Percentiles rank a stretch among this genome's conserved stretches.
Evolutionary conservation across 2,329 filamentous ascomycete species (phyloP).

Genomic region (Teratosphaeria zuluensis): DNA sequence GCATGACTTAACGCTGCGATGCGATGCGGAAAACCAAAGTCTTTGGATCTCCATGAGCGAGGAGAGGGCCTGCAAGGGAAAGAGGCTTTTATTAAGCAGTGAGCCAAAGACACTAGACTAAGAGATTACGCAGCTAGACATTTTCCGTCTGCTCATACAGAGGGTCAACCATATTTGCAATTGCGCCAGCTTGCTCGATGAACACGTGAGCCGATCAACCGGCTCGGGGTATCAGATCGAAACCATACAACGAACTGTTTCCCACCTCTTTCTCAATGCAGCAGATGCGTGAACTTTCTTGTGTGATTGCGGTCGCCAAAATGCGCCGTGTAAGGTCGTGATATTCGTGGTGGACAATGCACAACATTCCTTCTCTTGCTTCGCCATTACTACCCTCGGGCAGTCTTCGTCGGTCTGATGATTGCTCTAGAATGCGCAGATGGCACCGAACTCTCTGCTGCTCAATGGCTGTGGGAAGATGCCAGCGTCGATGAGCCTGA

Average conservation of each 20-base stretch:
- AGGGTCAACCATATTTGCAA: background rate
- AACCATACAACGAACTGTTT: background rate
- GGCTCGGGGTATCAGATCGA: background rate
- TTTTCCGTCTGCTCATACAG: background rate
- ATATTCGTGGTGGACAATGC: background rate
- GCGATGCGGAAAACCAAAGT: no score
- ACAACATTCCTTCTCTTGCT: no score
- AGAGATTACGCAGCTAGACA: no score
- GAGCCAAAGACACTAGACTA: no score
- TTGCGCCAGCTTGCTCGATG: background rate
- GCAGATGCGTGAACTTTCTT: background rate
- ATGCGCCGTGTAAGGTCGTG: background rate
- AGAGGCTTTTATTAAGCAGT: no score
- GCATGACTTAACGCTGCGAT: no score
- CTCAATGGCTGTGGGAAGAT: constrained; percentile 40
- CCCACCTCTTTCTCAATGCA: background rate
- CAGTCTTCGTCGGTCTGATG: background rate
- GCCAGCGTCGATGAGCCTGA: constrained; percentile 39
- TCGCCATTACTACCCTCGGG: no score
- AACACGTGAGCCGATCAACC: background rate
- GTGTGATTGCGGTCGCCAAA: background rate
- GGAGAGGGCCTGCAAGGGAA: no score
- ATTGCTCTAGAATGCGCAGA: constrained; percentile 15
- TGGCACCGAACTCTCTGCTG: constrained; percentile 17
- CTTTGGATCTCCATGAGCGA: no score